These are phyloP conservation scores for Tulasnella sp. DNA, from an alignment of 768 basidiomycete genomes.

Conservation along the genomic window DNA sequence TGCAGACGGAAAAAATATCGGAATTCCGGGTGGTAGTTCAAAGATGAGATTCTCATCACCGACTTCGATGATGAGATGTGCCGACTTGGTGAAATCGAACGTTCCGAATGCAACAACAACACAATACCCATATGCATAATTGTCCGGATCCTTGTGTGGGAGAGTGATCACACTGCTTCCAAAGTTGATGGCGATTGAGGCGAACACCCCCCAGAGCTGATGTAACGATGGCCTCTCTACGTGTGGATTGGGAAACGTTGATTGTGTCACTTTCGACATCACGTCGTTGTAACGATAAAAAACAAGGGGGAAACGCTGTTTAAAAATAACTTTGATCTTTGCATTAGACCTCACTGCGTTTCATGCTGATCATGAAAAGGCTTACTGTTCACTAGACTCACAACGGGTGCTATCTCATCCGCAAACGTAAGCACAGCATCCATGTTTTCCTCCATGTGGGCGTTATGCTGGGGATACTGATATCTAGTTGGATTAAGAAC, in stretches of 20 bases:
- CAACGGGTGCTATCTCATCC: too few species aligned
- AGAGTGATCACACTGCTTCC: background rate
- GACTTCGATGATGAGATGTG: background rate
- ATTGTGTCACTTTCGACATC: too few species aligned
- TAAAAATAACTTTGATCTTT: too few species aligned
- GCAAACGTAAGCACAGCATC: too few species aligned
- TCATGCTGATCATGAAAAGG: too few species aligned
- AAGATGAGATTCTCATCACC: background rate
- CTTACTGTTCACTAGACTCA: too few species aligned
- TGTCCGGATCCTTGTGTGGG: background rate
- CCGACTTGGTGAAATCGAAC: background rate
- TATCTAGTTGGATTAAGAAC: too few species aligned
- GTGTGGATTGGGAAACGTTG: background rate
- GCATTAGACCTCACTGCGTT: too few species aligned
- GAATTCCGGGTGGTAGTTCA: background rate
- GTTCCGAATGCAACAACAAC: background rate
- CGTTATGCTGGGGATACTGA: too few species aligned
- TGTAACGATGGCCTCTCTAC: background rate
- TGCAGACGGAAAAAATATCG: background rate
- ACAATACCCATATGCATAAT: background rate
- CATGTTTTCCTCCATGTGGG: too few species aligned
- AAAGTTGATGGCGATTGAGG: background rate
- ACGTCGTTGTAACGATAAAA: too few species aligned
- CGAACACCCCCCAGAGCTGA: background rate
- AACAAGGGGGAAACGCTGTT: too few species aligned